Evolutionary conservation across 2,329 filamentous ascomycete species (phyloP), one percentile per base, ranked within the genome.

Genomic region (Cylindrodendrum hubeiense): DNA sequence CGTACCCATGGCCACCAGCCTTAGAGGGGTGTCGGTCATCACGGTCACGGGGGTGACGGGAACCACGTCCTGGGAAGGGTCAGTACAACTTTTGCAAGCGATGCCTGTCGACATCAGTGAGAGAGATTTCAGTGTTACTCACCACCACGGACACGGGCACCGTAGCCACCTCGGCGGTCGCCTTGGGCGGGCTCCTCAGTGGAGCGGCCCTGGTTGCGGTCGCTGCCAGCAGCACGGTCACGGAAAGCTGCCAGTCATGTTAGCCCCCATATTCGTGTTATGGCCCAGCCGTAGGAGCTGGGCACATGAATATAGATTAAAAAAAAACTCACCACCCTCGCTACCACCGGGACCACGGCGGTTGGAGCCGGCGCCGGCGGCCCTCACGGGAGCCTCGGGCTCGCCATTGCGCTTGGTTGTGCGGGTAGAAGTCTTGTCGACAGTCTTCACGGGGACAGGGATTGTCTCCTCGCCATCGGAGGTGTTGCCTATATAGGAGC

Each of bases 341-440:
- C 90, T 97, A 79, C 93, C 93, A 79, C 86, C 86, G 81, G 86
- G 87, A 72, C 85, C 86, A 79, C 90, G 85, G 76, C 82, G 83
- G 78, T 79, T 81, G 71, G 79, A 79, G 74, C 79, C 79, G 72
- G 79, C 76, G 66, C 75, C 77, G 69, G 80, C 79, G 75, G 82
- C 74, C 72, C 78, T 80, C 62, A 83, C 77, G 69, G 92, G 90
- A 77, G 89, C 88, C 80, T 94, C 90, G 80, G 90, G 89, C 79
- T 92, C 91, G 79, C 88, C 91, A 85, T 95, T 95, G 86, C 94
- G 93, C 91, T 98, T 98, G 80, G 81, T 83, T 71, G 88, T 88
- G 82, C 94, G 91, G 78, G 89, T 85, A 74, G 86, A 83, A 73
- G 90, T 89, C 90, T 96, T 97, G 82, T 97, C 94, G 80, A 96